These are phyloP conservation scores for Pseudogymnoascus sp. DNA, from an alignment of 2,329 filamentous ascomycete genomes.

Conservation along the genomic window DNA sequence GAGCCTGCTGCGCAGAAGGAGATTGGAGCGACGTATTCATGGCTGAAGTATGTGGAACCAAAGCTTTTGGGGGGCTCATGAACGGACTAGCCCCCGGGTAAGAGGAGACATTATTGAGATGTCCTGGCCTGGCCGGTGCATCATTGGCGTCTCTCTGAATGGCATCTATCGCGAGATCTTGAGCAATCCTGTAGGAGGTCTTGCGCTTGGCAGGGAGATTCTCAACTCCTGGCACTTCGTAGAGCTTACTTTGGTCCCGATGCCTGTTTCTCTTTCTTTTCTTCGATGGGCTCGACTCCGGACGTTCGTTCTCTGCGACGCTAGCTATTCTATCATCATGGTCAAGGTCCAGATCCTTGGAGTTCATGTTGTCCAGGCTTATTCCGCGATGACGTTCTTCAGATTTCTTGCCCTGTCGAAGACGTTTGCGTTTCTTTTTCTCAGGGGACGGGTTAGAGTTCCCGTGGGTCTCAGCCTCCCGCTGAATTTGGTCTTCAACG, in stretches of 20 bases:
- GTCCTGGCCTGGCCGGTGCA: constrained; percentile 23
- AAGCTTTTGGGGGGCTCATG: neutral
- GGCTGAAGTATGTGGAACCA: neutral
- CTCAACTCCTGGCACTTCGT: neutral
- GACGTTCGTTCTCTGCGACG: neutral
- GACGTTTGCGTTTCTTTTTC: neutral
- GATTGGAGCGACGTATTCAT: neutral
- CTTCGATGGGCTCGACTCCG: neutral
- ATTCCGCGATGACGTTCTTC: neutral
- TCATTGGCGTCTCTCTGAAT: constrained; percentile 24
- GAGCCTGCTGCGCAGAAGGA: neutral
- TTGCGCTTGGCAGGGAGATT: neutral
- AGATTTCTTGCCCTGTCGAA: neutral
- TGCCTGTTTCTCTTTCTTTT: neutral
- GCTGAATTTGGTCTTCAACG: neutral
- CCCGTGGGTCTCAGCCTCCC: neutral
- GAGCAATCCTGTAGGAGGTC: neutral
- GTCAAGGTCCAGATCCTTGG: neutral
- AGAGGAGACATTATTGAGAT: constrained; percentile 7
- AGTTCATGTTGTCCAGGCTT: neutral
- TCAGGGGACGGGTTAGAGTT: neutral
- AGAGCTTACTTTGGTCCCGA: neutral
- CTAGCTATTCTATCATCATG: neutral
- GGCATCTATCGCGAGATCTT: constrained; percentile 14
- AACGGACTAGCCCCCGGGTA: neutral